A percentile compares a stretch with the other conserved stretches of the same genome.
phyloP scores from a whole-genome alignment of 371 early-diverging fungal genomes.

The Apophysomyces variabilis region DNA sequence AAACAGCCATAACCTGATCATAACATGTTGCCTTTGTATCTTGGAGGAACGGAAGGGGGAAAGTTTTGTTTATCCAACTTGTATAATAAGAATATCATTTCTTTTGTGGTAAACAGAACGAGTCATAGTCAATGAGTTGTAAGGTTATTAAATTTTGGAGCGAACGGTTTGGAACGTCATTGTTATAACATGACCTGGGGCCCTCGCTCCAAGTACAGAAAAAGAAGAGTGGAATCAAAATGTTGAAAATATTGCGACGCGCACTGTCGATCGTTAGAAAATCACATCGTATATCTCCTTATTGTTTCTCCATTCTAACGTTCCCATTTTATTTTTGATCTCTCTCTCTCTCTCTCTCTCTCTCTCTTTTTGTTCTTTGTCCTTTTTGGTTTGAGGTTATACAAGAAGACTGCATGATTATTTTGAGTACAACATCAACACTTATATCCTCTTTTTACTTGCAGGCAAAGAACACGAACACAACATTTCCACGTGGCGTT shows the following conservation, averaged over 20 bases:
- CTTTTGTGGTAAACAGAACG: not conserved
- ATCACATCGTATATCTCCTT: not conserved
- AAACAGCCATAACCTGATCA: no score
- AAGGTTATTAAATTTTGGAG: no score
- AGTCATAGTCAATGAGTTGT: not conserved
- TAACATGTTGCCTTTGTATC: no score
- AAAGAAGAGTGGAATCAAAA: not conserved
- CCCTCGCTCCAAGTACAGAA: not conserved
- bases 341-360: not conserved
- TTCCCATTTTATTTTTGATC: not conserved
- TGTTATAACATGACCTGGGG: not conserved
- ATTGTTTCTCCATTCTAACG: no score
- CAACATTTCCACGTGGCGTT: no score
- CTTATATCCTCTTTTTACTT: not conserved
- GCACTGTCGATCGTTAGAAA: slow-evolving; percentile 5
- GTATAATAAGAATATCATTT: not conserved
- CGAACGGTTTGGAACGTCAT: not conserved
- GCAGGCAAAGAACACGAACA: no score
- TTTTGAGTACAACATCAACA: not conserved
- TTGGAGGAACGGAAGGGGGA: not conserved
- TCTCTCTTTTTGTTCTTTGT: not conserved
- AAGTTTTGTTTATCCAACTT: no score
- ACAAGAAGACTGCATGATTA: slow-evolving; percentile 9
- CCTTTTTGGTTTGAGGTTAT: slow-evolving; percentile 1
- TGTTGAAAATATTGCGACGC: not conserved